phyloP scores from a whole-genome alignment of 176 grass and related monocot genomes.

The Pharus latifolius region DNA sequence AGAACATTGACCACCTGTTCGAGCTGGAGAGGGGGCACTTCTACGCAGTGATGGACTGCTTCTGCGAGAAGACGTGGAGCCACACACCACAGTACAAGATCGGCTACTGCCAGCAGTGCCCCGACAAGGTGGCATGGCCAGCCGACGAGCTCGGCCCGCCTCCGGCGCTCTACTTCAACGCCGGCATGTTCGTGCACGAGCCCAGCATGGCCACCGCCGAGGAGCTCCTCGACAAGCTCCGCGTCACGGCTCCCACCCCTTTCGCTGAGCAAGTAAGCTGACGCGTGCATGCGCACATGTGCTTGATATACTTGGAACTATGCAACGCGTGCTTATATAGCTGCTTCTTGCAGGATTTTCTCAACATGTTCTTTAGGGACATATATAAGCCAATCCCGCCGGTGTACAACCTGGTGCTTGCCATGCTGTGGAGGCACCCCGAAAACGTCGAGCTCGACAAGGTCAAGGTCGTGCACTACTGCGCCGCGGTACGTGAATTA shows the following conservation, averaged over 20 bases:
- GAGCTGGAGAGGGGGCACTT: constrained; percentile 28
- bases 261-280: constrained; percentile 60
- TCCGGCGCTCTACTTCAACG: constrained; percentile 79
- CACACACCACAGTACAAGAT: constrained; percentile 65
- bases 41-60: constrained; percentile 80
- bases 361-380: constrained; percentile 74
- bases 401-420: constrained; percentile 68
- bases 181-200: constrained; percentile 78
- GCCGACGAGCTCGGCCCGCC: constrained; percentile 23
- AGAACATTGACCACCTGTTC: constrained; percentile 68
- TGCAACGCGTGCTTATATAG: neutral
- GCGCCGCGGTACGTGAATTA: constrained; percentile 45
- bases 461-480: constrained; percentile 91
- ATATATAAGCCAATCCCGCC: constrained; percentile 44
- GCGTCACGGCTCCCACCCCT: constrained; percentile 30
- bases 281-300: neutral
- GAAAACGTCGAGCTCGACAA: constrained; percentile 46
- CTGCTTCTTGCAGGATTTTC: constrained; percentile 45
- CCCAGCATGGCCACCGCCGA: constrained; percentile 34
- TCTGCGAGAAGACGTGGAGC: constrained; percentile 94
- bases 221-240: constrained; percentile 27
- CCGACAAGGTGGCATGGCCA: constrained; percentile 37
- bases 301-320: neutral
- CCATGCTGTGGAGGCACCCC: constrained; percentile 85
- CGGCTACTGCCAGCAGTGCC: constrained; percentile 76